Percentiles rank a stretch among this genome's conserved stretches.
phyloP scores from a whole-genome alignment of 352 stramenopile genomes.

The Pythium rhizo-oryzae region DNA sequence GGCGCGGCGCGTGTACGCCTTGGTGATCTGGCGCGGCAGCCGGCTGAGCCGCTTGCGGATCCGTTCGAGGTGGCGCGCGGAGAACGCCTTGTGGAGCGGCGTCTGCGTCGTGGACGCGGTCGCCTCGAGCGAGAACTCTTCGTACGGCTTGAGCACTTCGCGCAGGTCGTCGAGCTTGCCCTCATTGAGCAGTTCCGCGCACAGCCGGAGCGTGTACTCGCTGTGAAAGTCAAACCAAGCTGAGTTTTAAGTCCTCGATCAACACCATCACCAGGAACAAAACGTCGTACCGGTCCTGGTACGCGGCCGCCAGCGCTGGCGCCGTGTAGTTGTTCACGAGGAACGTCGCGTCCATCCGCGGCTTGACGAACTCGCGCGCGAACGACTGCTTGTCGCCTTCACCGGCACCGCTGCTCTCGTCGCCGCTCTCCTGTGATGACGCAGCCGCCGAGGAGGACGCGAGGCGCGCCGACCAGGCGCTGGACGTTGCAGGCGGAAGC shows the following conservation, averaged over 20 bases:
- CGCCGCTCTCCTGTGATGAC: slow-evolving; percentile 1
- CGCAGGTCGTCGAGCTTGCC: slow-evolving; percentile 76
- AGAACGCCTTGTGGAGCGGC: slow-evolving; percentile 76
- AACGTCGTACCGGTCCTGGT: slow-evolving; percentile 96
- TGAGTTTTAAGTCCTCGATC: no score
- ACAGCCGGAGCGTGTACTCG: slow-evolving; percentile 81
- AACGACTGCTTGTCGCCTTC: slow-evolving; percentile 40
- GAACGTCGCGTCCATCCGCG: slow-evolving; percentile 70
- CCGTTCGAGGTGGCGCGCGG: slow-evolving; percentile 86
- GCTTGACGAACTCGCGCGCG: slow-evolving; percentile 72
- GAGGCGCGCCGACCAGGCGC: no score
- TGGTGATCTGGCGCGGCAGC: slow-evolving; percentile 94
- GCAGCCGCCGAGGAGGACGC: slow-evolving; percentile 14
- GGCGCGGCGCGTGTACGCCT: slow-evolving; percentile 90
- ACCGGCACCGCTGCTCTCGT: not conserved
- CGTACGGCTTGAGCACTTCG: slow-evolving; percentile 75
- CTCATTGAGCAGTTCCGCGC: slow-evolving; percentile 70
- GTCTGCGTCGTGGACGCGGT: slow-evolving; percentile 37
- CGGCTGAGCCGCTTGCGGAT: slow-evolving; percentile 95
- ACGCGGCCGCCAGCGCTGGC: slow-evolving; percentile 91
- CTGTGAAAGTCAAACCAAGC: slow-evolving; percentile 22
- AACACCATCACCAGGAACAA: no score
- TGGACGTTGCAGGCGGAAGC: no score
- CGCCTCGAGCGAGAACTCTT: slow-evolving; percentile 32
- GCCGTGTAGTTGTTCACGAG: slow-evolving; percentile 98